Evolutionary conservation across 305 asterid genomes (phyloP).

Genomic region (Fraxinus velutina): DNA sequence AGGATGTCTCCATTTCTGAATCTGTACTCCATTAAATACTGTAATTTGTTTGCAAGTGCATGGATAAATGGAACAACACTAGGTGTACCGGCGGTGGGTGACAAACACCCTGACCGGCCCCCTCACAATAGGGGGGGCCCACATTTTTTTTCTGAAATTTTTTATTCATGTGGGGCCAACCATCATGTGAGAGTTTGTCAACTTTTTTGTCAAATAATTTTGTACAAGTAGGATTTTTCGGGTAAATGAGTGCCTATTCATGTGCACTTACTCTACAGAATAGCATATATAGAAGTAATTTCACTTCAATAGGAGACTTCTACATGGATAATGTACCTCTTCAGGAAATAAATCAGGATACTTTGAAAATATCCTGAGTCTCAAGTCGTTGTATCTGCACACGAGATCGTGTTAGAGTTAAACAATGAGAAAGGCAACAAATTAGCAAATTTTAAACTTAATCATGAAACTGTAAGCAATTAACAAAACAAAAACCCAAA

Average conservation of each 20-base stretch:
- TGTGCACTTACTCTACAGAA: not conserved
- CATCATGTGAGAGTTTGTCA: too few species aligned
- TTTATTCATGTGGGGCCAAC: too few species aligned
- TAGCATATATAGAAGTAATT: conserved; percentile 10
- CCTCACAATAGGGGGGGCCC: too few species aligned
- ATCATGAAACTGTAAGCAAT: not conserved
- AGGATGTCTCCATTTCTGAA: not conserved
- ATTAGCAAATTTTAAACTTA: not conserved
- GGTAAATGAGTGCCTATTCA: not conserved
- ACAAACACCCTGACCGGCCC: too few species aligned
- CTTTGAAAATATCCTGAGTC: conserved; percentile 69
- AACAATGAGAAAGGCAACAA: conserved; percentile 20
- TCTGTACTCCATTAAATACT: not conserved
- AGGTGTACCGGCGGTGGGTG: too few species aligned
- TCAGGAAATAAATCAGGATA: conserved; percentile 82
- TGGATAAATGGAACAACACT: not conserved
- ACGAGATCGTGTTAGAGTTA: conserved; percentile 22
- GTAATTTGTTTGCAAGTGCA: not conserved
- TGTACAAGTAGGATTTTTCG: too few species aligned
- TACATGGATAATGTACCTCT: conserved; percentile 47
- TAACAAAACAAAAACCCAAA: conserved; percentile 2
- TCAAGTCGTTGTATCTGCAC: conserved; percentile 82
- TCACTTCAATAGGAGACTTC: not conserved
- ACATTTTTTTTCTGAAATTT: too few species aligned
- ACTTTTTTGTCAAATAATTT: too few species aligned